Conservation (phyloP, 805 yeast genomes). For the Candida nemodendra region DNA sequence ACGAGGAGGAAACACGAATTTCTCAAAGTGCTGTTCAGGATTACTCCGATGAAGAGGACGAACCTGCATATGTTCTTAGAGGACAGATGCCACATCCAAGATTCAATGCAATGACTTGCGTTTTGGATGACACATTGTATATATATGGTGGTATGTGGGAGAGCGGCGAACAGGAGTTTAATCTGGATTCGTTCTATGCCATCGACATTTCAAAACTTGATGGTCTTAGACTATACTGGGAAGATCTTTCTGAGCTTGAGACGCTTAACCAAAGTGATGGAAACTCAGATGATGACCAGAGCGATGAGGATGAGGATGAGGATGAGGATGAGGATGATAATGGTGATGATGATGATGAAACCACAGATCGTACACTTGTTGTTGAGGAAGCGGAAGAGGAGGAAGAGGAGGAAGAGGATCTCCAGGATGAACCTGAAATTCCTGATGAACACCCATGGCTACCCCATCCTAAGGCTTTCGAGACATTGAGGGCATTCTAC, state of each 20-base stretch:
- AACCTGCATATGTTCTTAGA: constrained; percentile 48
- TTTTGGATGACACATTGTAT: constrained; percentile 77
- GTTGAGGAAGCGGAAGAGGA: constrained; percentile 61
- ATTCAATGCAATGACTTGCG: constrained; percentile 83
- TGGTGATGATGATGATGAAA: constrained; percentile 55
- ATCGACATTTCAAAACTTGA: constrained; percentile 84
- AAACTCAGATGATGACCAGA: constrained; percentile 62
- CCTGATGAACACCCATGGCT: constrained; percentile 96
- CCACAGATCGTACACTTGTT: constrained; percentile 40
- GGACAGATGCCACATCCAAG: constrained; percentile 80
- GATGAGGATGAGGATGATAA: constrained; percentile 60
- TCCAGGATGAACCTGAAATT: constrained; percentile 61
- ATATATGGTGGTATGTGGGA: constrained; percentile 93
- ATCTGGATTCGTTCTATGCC: constrained; percentile 81
- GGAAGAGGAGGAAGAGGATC: constrained; percentile 64
- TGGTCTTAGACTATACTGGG: constrained; percentile 89
- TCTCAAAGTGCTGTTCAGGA: constrained; percentile 35
- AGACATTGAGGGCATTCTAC: constrained; percentile 78
- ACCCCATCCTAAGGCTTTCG: constrained; percentile 96
- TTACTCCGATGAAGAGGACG: constrained; percentile 37
- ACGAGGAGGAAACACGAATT: constrained; percentile 41
- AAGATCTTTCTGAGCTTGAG: constrained; percentile 63
- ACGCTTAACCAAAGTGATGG: constrained; percentile 58
- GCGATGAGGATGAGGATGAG: constrained; percentile 68
- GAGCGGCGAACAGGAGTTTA: constrained; percentile 79